Percentiles rank a stretch among this genome's conserved stretches.
Evolutionary conservation across 1,139 yeast species (phyloP).

Genomic region (Diutina sp.): DNA sequence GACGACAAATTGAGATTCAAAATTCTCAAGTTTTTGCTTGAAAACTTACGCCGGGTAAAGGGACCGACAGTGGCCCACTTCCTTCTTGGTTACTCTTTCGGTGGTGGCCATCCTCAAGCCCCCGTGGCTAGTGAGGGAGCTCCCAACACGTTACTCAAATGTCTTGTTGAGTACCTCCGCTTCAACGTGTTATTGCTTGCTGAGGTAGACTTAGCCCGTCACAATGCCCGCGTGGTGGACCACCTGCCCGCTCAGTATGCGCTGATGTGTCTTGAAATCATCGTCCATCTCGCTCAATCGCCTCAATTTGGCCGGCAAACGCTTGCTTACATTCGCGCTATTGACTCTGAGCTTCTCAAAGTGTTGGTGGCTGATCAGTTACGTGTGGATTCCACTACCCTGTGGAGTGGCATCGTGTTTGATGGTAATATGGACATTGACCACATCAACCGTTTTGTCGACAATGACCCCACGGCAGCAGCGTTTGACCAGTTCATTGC

Average conservation of each 20-base stretch:
- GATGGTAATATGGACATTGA: not conserved
- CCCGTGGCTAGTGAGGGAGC: constrained; percentile 7
- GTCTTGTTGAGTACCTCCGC: constrained; percentile 37
- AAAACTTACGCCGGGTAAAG: constrained; percentile 5
- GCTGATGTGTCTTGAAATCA: constrained; percentile 43
- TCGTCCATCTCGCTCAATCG: constrained; percentile 17
- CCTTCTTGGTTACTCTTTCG: constrained; percentile 51
- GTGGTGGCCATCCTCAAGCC: constrained; percentile 18
- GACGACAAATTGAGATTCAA: not conserved
- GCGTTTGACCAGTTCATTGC: constrained; percentile 51
- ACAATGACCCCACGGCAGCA: constrained; percentile 24
- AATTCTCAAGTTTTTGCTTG: constrained; percentile 37
- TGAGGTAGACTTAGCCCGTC: constrained; percentile 23
- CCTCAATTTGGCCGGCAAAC: not conserved
- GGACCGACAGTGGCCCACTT: constrained; percentile 54
- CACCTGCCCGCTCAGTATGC: constrained; percentile 46
- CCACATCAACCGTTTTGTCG: constrained; percentile 19
- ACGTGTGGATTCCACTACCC: not conserved
- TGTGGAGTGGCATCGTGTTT: not conserved
- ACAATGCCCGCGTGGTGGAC: constrained; percentile 26
- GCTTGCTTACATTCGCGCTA: not conserved
- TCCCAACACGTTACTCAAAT: constrained; percentile 36
- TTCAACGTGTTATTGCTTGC: constrained; percentile 32
- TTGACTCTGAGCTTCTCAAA: not conserved
- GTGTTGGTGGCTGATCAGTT: not conserved